These are phyloP conservation scores for Chlorella sp. DNA, from an alignment of 139 green algal genomes.

Conservation along the genomic window DNA sequence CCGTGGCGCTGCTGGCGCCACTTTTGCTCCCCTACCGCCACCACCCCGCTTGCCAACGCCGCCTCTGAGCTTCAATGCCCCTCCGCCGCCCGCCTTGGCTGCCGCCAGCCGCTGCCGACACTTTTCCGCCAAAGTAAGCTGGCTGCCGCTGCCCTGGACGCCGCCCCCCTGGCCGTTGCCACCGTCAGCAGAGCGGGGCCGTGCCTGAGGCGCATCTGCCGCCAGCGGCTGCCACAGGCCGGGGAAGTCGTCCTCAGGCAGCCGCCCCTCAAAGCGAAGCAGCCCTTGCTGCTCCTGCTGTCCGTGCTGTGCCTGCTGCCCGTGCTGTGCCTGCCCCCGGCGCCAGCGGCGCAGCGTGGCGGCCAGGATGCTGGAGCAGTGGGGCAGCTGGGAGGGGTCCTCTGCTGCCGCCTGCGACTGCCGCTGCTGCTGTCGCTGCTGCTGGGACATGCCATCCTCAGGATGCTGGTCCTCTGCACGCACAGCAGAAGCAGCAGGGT, in stretches of 20 bases:
- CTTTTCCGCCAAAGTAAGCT: conserved; percentile 8
- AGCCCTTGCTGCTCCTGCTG: not conserved
- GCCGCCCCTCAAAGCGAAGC: conserved; percentile 17
- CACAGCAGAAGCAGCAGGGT: not conserved
- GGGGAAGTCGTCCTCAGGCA: not conserved
- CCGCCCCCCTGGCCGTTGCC: not conserved
- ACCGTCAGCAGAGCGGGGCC: too few species aligned
- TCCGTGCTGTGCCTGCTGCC: not conserved
- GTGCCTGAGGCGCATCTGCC: not conserved
- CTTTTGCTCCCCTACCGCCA: not conserved
- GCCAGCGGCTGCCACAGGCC: not conserved
- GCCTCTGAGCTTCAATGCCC: not conserved
- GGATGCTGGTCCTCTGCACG: not conserved
- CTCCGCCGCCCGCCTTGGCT: not conserved
- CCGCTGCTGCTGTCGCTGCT: not conserved
- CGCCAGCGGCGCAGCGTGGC: conserved; percentile 7
- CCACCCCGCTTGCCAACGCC: not conserved
- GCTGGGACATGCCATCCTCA: not conserved
- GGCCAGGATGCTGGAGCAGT: conserved; percentile 12
- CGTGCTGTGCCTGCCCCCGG: not conserved
- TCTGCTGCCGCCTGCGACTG: not conserved
- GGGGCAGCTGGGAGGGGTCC: not conserved
- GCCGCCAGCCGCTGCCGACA: conserved; percentile 6
- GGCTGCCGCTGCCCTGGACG: not conserved
- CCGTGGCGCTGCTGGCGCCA: too few species aligned